These are phyloP conservation scores for Pythium phragmiticola DNA, from an alignment of 352 stramenopile genomes.

Conservation along the genomic window DNA sequence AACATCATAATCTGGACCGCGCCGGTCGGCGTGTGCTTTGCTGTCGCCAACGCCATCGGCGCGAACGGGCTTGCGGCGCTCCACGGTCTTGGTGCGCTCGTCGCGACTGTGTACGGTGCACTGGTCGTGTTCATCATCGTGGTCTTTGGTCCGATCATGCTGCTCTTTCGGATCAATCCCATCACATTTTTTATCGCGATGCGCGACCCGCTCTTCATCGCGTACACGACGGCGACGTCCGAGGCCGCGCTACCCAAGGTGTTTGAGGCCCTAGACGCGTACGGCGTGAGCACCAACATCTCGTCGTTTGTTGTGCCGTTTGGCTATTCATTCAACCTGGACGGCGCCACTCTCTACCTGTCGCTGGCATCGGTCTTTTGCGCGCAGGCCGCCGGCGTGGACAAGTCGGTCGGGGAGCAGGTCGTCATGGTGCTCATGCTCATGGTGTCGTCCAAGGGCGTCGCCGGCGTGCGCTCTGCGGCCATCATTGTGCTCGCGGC, in stretches of 20 bases:
- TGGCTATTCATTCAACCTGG: conserved; percentile 69
- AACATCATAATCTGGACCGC: conserved; percentile 70
- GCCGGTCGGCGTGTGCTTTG: conserved; percentile 58
- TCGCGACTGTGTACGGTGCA: conserved; percentile 47
- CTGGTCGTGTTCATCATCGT: conserved; percentile 50
- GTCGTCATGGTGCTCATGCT: conserved; percentile 43
- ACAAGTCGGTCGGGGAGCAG: conserved; percentile 57
- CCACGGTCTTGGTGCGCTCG: conserved; percentile 35
- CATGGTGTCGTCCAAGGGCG: conserved; percentile 18
- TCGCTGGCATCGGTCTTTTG: conserved; percentile 52
- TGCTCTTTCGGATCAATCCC: conserved; percentile 48
- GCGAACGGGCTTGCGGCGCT: conserved; percentile 48
- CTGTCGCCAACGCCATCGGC: conserved; percentile 48
- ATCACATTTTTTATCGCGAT: conserved; percentile 48
- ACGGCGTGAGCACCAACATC: conserved; percentile 49
- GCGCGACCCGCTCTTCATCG: conserved; percentile 51
- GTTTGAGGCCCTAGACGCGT: conserved; percentile 49
- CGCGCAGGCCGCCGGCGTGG: conserved; percentile 39
- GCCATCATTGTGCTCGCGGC: conserved; percentile 10
- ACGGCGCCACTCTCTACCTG: conserved; percentile 53
- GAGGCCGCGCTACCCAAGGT: conserved; percentile 45
- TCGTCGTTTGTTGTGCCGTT: conserved; percentile 59
- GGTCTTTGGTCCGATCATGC: conserved; percentile 42
- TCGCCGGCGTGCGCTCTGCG: conserved; percentile 8
- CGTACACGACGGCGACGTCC: conserved; percentile 38